Evolutionary conservation across 805 yeast genomes (phyloP).

Genomic region (Candida chauliodis): DNA sequence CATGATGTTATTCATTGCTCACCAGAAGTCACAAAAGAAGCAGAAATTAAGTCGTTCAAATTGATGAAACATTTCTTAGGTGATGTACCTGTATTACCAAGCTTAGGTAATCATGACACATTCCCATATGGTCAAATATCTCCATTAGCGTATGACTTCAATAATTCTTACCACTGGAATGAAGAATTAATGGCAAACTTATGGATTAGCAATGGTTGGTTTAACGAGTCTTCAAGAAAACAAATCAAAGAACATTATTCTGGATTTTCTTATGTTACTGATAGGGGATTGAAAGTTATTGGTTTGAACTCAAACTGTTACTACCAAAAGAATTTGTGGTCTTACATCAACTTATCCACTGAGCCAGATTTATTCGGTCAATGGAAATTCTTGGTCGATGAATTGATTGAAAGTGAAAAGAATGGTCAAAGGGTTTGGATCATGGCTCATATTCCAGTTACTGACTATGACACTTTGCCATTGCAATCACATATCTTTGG

Average conservation of each 20-base stretch:
- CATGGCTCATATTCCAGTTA: constrained; percentile 62
- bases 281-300: constrained; percentile 55
- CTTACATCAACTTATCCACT: constrained; percentile 50
- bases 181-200: constrained; percentile 31
- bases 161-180: constrained; percentile 33
- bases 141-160: constrained; percentile 32
- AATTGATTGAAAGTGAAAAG: constrained; percentile 55
- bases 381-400: constrained; percentile 56
- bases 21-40: constrained; percentile 62
- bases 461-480: constrained; percentile 54
- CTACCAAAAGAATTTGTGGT: constrained; percentile 54
- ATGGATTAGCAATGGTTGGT: constrained; percentile 36
- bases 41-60: constrained; percentile 67
- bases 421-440: constrained; percentile 68
- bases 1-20: constrained; percentile 54
- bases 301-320: constrained; percentile 65
- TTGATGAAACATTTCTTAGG: constrained; percentile 51
- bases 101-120: constrained; percentile 68
- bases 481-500: constrained; percentile 53
- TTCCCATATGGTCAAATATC: constrained; percentile 71
- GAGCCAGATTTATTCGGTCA: constrained; percentile 62
- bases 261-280: constrained; percentile 56
- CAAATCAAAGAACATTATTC: constrained; percentile 49
- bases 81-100: constrained; percentile 56
- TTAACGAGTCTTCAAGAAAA: constrained; percentile 22